Evolutionary conservation across 352 stramenopile genomes (phyloP).

Genomic region (Vaucheria bursata): DNA sequence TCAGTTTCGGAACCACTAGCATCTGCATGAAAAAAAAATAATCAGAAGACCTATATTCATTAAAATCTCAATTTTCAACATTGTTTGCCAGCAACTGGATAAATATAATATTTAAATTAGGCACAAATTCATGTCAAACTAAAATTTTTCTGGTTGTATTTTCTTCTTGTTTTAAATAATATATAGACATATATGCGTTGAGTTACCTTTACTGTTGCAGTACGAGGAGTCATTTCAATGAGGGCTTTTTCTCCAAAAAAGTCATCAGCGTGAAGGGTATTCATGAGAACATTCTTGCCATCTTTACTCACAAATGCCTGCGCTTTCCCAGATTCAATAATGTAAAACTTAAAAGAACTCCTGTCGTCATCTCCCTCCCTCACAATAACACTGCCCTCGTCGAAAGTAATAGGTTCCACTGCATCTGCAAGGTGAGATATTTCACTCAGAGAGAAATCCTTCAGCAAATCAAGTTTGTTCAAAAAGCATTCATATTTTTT

Average conservation of each 20-base stretch:
- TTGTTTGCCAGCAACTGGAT: no score
- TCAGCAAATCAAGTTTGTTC: constrained; percentile 24
- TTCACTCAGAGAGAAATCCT: constrained; percentile 29
- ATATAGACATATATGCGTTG: no score
- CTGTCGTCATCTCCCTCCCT: constrained; percentile 31
- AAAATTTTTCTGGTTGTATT: no score
- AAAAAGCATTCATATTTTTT: constrained; percentile 21
- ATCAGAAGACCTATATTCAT: no score
- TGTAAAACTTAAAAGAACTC: constrained; percentile 45
- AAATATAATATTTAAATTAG: no score
- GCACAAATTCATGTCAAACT: no score
- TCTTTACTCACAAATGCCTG: constrained; percentile 28
- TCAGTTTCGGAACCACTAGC: no score
- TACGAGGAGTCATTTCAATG: constrained; percentile 35
- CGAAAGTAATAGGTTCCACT: constrained; percentile 35
- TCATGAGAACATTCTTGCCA: constrained; percentile 43
- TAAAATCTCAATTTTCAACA: no score
- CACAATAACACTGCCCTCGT: constrained; percentile 30
- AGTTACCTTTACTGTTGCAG: constrained; percentile 21
- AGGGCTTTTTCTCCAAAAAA: constrained; percentile 44
- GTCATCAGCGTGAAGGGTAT: constrained; percentile 21
- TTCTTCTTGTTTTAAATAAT: no score
- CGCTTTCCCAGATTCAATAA: constrained; percentile 35
- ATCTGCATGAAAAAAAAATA: no score
- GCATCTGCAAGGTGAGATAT: constrained; percentile 40